Conservation (phyloP, 192 early-diverging fungal genomes). For the Linnemannia elongata region DNA sequence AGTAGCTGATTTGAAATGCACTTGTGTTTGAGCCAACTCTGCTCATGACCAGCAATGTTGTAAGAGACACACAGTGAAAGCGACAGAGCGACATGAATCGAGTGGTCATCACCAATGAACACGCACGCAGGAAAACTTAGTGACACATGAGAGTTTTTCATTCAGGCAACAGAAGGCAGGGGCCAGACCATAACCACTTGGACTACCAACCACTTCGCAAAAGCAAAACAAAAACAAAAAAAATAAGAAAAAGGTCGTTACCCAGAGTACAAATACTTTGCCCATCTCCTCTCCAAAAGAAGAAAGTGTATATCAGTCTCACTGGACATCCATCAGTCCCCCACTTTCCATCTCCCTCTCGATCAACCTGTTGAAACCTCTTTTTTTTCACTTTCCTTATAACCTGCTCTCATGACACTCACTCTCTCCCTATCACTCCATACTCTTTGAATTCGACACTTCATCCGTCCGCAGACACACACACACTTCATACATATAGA, state of each 20-base stretch:
- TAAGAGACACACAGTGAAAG: neutral
- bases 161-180: neutral
- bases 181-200: neutral
- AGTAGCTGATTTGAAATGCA: slow-evolving; percentile 3
- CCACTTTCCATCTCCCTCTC: neutral
- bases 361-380: neutral
- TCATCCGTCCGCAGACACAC: neutral
- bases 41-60: neutral
- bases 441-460: too few relatives aligned
- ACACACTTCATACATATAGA: neutral
- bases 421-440: too few relatives aligned
- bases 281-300: neutral
- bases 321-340: neutral
- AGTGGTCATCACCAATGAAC: slow-evolving; percentile 1
- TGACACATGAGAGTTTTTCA: neutral
- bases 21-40: neutral
- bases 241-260: neutral
- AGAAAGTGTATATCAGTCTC: neutral
- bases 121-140: neutral
- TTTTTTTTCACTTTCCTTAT: too few relatives aligned
- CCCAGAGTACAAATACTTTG: neutral
- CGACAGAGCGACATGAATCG: neutral
- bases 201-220: neutral
- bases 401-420: too few relatives aligned
- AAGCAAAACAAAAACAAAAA: neutral